Evolutionary conservation across 345 rosid genomes (phyloP).

Genomic region (Eucalyptus pauciflora): DNA sequence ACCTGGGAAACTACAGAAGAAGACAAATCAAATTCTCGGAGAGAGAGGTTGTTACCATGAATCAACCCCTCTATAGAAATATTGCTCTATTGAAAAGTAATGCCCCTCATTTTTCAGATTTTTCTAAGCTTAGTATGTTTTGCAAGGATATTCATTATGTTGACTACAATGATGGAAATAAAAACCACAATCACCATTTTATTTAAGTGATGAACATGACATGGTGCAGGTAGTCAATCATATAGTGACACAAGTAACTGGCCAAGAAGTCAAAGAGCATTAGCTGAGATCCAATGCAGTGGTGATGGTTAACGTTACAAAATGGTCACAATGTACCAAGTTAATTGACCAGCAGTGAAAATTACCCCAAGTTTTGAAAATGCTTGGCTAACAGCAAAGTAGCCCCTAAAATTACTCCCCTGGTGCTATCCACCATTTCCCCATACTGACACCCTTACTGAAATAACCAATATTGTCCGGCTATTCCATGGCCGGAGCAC

Average conservation of each 20-base stretch:
- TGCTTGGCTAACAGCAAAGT: neutral
- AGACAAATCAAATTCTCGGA: neutral
- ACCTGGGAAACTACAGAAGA: neutral
- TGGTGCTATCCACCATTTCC: neutral
- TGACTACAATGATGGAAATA: neutral
- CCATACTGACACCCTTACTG: neutral
- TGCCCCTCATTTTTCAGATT: neutral
- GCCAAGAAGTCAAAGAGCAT: neutral
- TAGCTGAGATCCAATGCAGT: neutral
- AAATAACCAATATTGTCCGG: neutral
- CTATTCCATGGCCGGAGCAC: neutral
- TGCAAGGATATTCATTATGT: neutral
- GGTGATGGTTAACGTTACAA: neutral
- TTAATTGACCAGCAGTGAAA: neutral
- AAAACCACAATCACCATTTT: neutral
- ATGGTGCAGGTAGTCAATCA: neutral
- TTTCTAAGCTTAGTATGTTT: neutral
- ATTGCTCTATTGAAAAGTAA: neutral
- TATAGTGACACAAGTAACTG: neutral
- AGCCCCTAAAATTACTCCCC: neutral
- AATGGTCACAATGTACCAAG: neutral
- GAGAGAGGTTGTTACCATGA: neutral
- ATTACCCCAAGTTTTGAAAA: neutral
- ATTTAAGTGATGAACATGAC: neutral
- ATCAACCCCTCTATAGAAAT: neutral